A percentile compares a stretch with the other conserved stretches of the same genome.
phyloP scores from a whole-genome alignment of 1,284 basidiomycete species.

The Rhizopogon hawkerae region DNA sequence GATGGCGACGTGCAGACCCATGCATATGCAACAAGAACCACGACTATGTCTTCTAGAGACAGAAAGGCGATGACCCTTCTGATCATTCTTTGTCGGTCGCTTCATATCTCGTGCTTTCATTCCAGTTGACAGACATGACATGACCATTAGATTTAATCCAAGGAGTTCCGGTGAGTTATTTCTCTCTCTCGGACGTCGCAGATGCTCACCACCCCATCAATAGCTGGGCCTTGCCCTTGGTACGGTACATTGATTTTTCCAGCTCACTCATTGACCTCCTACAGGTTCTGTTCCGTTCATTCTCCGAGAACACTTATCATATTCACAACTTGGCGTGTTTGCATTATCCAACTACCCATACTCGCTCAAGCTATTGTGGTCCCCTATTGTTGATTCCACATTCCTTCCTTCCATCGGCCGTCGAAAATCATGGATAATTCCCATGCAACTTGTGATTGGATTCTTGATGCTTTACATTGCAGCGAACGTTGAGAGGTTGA shows the following conservation, averaged over 20 bases:
- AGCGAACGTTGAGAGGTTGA: conserved; percentile 67
- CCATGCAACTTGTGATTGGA: conserved; percentile 90
- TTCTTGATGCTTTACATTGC: conserved; percentile 85
- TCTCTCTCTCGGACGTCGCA: conserved; percentile 12
- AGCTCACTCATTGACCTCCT: conserved; percentile 21
- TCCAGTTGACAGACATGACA: conserved; percentile 12
- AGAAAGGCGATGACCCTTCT: conserved; percentile 81
- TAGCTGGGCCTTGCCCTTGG: conserved; percentile 71
- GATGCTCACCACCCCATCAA: conserved; percentile 10
- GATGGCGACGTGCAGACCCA: conserved; percentile 23
- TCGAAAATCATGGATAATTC: conserved; percentile 98
- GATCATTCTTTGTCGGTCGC: conserved; percentile 77
- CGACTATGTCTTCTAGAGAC: conserved; percentile 64
- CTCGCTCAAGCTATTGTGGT: conserved; percentile 96
- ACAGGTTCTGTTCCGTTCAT: conserved; percentile 94
- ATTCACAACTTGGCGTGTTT: conserved; percentile 94
- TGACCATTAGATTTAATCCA: conserved; percentile 71
- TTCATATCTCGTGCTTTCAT: conserved; percentile 6
- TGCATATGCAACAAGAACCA: conserved; percentile 27
- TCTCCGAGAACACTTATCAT: conserved; percentile 88
- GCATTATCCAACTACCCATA: conserved; percentile 95
- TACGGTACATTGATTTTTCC: conserved; percentile 24
- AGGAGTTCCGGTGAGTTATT: conserved; percentile 81
- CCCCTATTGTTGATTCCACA: conserved; percentile 91
- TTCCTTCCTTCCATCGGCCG: conserved; percentile 80